phyloP scores from a whole-genome alignment of 371 early-diverging fungal species.

The Mucor racemosus region DNA sequence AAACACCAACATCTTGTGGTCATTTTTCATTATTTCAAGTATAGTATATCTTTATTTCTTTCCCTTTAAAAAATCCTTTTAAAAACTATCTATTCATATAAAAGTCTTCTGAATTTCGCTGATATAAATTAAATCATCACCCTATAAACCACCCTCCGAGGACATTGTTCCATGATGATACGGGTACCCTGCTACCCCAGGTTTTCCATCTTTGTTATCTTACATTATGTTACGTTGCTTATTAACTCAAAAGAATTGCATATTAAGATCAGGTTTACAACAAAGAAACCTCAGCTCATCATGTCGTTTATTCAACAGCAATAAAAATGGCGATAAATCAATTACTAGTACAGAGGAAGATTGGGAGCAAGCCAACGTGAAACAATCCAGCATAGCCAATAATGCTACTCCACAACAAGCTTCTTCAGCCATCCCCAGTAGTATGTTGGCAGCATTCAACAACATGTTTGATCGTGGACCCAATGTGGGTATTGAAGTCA shows the following conservation, averaged over 20 bases:
- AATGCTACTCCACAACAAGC: slow-evolving; percentile 26
- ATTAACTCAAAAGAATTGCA: background rate
- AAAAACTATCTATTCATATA: no score
- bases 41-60: no score
- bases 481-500: slow-evolving; percentile 48
- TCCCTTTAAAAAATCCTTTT: no score
- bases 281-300: background rate
- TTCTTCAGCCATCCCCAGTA: slow-evolving; percentile 32
- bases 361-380: slow-evolving; percentile 24
- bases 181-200: background rate
- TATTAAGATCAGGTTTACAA: background rate
- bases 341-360: slow-evolving; percentile 12
- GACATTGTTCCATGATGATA: background rate
- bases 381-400: slow-evolving; percentile 28
- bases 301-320: background rate
- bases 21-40: no score
- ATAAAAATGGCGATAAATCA: background rate
- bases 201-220: background rate
- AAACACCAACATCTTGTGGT: no score
- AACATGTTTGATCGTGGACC: slow-evolving; percentile 64
- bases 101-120: no score
- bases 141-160: slow-evolving; percentile 2
- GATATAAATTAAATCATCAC: no score
- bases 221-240: slow-evolving; percentile 7
- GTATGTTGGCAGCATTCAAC: slow-evolving; percentile 42